Base-by-base conservation (phyloP, 2,329 filamentous ascomycete genomes). In the Pseudogymnoascus verrucosus region DNA sequence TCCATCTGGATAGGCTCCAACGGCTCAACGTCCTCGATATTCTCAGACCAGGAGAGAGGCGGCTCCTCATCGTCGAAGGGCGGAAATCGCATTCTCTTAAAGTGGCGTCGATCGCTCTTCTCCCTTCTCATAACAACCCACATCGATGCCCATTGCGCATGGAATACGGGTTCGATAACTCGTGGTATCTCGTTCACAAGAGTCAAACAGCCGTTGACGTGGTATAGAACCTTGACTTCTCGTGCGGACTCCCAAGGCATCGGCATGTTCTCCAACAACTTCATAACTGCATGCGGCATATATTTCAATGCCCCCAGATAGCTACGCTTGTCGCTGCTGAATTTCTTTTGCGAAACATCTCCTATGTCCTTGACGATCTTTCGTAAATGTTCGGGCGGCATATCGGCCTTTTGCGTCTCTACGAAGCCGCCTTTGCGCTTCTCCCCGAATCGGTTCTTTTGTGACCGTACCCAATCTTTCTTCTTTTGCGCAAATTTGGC, bases 91-190 rank as follows among this genome's bases (percentile, higher is more conserved):
- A 99, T 99, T 68, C 95, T 87, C 81, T 99, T 99, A 82, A 99
- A 99, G 70, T 98, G 86, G 73, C 93, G 82, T 76, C 95, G 82
- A 72, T 99, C 95, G 73, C 92, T 95, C 82, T 99, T 99, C 75
- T 99, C 95, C 71, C 96, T 89, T 71, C 95, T 87, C 95, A 99
- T 99, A 51, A 90, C 91, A 26, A 96, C 88, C 95, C 95, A 99
- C 95, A 99, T 99, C 63, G 93, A 96, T 11, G 95, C 95, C 95
- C 95, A 99, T 76, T 99, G 95, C 64, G 95, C 95, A 74, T 97
- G 93, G 76, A 96, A 99, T 3, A 99, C 90, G 0, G 95, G 95
- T 74, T 98, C 95, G 71, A 99, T 98, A 63, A 99, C 96, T 71
- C 96, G 86, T 12, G 96, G 95, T 5, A 89, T 91, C 79, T 99